Conservation (phyloP, 2,329 filamentous ascomycete genomes). For the Calonectria pteridis region DNA sequence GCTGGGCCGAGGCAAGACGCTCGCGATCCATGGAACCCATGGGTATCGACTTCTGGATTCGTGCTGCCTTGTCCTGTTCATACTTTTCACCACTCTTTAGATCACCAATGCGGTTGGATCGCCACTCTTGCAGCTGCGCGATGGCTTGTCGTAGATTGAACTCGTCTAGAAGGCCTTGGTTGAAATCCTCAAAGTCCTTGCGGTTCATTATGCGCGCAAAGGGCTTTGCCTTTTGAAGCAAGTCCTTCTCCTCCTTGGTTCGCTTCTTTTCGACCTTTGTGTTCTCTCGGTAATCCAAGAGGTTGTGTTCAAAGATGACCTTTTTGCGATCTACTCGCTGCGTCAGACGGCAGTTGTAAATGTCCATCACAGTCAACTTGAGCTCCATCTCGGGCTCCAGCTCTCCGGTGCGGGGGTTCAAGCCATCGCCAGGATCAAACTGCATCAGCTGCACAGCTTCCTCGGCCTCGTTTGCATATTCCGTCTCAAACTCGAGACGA, state of each 20-base stretch:
- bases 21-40: slow-evolving; percentile 89
- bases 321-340: slow-evolving; percentile 95
- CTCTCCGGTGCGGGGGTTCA: slow-evolving; percentile 86
- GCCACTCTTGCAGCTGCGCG: slow-evolving; percentile 92
- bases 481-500: slow-evolving; percentile 95
- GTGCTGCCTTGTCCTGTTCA: slow-evolving; percentile 85
- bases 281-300: slow-evolving; percentile 95
- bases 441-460: slow-evolving; percentile 99
- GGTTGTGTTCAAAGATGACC: slow-evolving; percentile 93
- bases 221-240: slow-evolving; percentile 93
- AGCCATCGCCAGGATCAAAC: slow-evolving; percentile 94
- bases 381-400: slow-evolving; percentile 96
- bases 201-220: slow-evolving; percentile 98
- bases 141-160: slow-evolving; percentile 93
- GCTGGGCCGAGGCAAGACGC: slow-evolving; percentile 77
- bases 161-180: slow-evolving; percentile 88
- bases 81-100: slow-evolving; percentile 91
- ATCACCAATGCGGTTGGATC: slow-evolving; percentile 84
- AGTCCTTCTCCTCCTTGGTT: slow-evolving; percentile 92
- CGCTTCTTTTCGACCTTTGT: slow-evolving; percentile 91
- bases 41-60: slow-evolving; percentile 77
- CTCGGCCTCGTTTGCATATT: slow-evolving; percentile 97
- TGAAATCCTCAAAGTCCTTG: slow-evolving; percentile 88
- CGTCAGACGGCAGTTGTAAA: slow-evolving; percentile 93
- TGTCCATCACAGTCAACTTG: slow-evolving; percentile 98